Percentiles rank a stretch among this genome's conserved stretches.
Conservation (phyloP, 108 stramenopile genomes). For the Nitzschia sp. region DNA sequence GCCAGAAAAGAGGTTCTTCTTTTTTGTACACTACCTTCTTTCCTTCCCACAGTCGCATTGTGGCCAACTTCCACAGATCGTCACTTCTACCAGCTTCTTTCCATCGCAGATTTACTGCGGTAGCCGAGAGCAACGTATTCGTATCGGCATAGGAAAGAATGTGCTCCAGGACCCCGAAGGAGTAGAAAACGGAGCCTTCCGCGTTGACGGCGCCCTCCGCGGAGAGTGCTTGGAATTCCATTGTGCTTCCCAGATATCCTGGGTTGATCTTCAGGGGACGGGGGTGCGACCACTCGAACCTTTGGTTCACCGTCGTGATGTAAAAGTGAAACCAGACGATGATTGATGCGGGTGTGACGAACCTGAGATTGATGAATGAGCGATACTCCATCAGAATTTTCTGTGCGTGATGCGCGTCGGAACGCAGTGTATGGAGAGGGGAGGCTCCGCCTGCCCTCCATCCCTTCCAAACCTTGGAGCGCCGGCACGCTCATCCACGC, state of each 20-base stretch:
- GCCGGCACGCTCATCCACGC: too few species aligned
- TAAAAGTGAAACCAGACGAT: too few species aligned
- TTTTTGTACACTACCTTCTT: slow-evolving; percentile 6
- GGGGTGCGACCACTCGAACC: too few species aligned
- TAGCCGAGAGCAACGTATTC: slow-evolving; percentile 14
- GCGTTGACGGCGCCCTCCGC: neutral
- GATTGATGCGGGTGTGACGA: too few species aligned
- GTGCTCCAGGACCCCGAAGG: slow-evolving; percentile 30
- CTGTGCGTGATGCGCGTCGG: too few species aligned
- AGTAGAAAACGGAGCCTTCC: slow-evolving; percentile 20
- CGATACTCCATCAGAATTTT: too few species aligned
- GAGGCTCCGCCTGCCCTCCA: too few species aligned
- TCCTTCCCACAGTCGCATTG: slow-evolving; percentile 13
- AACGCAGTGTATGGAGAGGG: too few species aligned
- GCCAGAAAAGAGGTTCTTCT: slow-evolving; percentile 29
- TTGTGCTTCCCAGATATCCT: neutral
- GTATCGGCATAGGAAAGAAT: slow-evolving; percentile 20
- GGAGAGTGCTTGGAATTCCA: neutral
- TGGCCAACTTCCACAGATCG: slow-evolving; percentile 21
- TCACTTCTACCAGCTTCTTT: slow-evolving; percentile 32
- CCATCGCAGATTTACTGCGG: slow-evolving; percentile 29
- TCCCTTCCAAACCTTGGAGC: too few species aligned
- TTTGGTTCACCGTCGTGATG: too few species aligned
- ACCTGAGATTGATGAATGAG: too few species aligned
- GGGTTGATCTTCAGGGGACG: too few species aligned